phyloP scores from a whole-genome alignment of 2,329 filamentous ascomycete genomes.

The Bipolaris gigantea region DNA sequence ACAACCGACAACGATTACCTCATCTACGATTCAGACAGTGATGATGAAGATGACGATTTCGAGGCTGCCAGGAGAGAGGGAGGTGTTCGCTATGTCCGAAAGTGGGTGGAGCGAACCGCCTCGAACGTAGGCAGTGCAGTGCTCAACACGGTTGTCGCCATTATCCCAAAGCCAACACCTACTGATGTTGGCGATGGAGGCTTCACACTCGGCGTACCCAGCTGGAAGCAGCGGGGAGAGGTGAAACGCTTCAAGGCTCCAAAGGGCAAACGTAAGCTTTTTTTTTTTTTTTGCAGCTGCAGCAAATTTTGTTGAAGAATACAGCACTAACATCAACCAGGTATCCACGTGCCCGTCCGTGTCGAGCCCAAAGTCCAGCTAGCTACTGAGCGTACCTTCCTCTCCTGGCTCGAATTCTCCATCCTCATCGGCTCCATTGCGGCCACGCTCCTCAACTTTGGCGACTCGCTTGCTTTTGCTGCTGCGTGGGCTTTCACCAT shows the following conservation, averaged over 20 bases:
- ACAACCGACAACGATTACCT: constrained; percentile 72
- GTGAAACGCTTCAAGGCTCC: constrained; percentile 67
- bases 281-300: too few species aligned
- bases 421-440: constrained; percentile 75
- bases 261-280: constrained; percentile 65
- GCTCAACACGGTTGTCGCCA: constrained; percentile 24
- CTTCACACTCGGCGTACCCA: constrained; percentile 50
- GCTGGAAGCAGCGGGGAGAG: constrained; percentile 43
- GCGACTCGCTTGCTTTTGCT: constrained; percentile 40
- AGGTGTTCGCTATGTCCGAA: constrained; percentile 72
- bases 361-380: constrained; percentile 99
- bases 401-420: constrained; percentile 96
- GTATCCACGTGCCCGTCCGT: constrained; percentile 92
- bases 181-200: constrained; percentile 49
- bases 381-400: constrained; percentile 91
- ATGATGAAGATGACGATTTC: constrained; percentile 73
- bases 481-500: constrained; percentile 75
- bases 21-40: constrained; percentile 88
- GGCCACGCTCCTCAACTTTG: constrained; percentile 47
- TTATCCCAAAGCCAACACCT: constrained; percentile 47
- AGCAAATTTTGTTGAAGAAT: not conserved
- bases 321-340: constrained; percentile 40
- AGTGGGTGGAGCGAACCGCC: constrained; percentile 55
- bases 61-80: constrained; percentile 78
- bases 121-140: constrained; percentile 49